Conservation (phyloP, 345 rosid species). For the Gynandropsis gynandra region DNA sequence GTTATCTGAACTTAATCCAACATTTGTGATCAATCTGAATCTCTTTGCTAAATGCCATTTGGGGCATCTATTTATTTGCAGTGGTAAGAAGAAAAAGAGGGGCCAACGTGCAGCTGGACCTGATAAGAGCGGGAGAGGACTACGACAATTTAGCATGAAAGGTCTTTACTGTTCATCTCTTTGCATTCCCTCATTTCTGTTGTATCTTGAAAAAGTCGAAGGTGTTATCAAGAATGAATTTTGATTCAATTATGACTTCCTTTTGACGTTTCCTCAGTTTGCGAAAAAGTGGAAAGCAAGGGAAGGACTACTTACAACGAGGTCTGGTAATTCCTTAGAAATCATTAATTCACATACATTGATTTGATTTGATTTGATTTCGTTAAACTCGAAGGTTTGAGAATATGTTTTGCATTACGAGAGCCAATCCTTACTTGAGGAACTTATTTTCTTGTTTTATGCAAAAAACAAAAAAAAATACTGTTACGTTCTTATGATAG, state of each 20-base stretch:
- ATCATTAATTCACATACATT: neutral
- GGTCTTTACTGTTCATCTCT: constrained; percentile 37
- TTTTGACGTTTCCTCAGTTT: constrained; percentile 43
- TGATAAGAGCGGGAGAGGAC: constrained; percentile 96
- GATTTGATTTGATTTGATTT: too few species aligned
- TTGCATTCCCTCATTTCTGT: neutral
- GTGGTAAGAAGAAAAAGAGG: constrained; percentile 84
- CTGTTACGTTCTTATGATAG: too few species aligned
- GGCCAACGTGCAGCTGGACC: constrained; percentile 84
- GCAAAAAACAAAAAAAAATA: too few species aligned
- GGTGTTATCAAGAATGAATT: too few species aligned
- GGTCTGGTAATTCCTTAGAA: constrained; percentile 45
- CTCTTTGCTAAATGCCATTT: too few species aligned
- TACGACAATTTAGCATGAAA: constrained; percentile 99
- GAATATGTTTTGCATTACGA: neutral
- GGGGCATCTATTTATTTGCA: constrained; percentile 22
- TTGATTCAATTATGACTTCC: constrained; percentile 5
- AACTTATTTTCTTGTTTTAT: too few species aligned
- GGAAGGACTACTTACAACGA: constrained; percentile 97
- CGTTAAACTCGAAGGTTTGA: too few species aligned
- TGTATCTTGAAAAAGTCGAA: neutral
- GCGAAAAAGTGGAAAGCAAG: constrained; percentile 98
- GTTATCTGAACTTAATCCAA: neutral
- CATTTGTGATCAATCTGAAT: neutral
- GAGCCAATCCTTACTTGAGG: neutral